phyloP scores from a whole-genome alignment of 169 alveolate genomes.

The Nephromyces sp. region DNA sequence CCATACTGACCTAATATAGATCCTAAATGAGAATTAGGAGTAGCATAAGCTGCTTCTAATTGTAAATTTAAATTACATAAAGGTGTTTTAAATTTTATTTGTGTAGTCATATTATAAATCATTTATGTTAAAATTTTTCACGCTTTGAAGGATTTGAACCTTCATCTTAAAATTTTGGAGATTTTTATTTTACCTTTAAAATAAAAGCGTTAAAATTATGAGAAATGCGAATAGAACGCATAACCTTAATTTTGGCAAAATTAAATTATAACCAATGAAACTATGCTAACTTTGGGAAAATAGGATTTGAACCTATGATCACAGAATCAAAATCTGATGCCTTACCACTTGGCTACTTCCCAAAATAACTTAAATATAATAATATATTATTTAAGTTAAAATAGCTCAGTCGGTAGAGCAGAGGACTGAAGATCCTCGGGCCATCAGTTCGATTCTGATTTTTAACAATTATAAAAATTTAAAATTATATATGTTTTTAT shows the following conservation, averaged over 20 bases:
- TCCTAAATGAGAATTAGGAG: background rate
- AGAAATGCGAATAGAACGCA: background rate
- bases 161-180: background rate
- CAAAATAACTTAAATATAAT: background rate
- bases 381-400: background rate
- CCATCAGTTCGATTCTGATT: background rate
- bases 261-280: too few relatives aligned
- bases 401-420: background rate
- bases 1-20: background rate
- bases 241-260: too few relatives aligned
- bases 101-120: background rate
- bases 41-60: background rate
- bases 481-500: background rate
- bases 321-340: background rate
- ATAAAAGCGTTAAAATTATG: background rate
- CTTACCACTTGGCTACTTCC: background rate
- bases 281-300: too few relatives aligned
- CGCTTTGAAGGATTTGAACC: background rate
- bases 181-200: background rate
- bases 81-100: background rate
- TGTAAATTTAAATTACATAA: background rate
- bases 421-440: conserved; percentile 1
- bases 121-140: background rate
- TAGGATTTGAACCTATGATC: background rate
- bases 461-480: background rate